phyloP scores from a whole-genome alignment of 2,329 filamentous ascomycete genomes.

The Hypoxylon rubiginosum region DNA sequence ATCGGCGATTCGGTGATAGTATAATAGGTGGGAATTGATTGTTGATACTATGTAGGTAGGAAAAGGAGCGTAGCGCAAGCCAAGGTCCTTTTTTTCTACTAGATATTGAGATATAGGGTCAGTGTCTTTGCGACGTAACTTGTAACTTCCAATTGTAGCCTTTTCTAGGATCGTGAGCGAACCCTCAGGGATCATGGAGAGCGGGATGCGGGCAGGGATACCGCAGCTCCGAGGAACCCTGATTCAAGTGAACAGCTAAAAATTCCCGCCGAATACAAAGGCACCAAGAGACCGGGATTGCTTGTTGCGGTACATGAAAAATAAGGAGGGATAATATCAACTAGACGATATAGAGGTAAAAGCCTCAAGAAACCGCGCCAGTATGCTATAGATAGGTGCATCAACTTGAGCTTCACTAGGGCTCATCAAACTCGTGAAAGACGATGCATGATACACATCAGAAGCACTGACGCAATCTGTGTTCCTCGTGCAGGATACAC shows the following conservation, averaged over 20 bases:
- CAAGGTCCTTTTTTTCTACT: conserved; percentile 5
- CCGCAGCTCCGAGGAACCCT: conserved; percentile 40
- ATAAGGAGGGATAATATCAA: background rate
- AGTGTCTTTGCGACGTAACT: conserved; percentile 24
- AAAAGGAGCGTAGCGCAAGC: conserved; percentile 1
- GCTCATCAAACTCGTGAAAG: conserved; percentile 21
- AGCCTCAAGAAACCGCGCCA: background rate
- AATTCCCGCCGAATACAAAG: conserved; percentile 18
- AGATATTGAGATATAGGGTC: conserved; percentile 19
- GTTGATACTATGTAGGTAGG: too few relatives aligned
- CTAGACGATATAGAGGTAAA: conserved; percentile 4
- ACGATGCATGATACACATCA: conserved; percentile 30
- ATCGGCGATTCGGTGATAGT: conserved; percentile 21
- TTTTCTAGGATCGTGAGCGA: conserved; percentile 32
- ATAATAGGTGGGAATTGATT: conserved; percentile 10
- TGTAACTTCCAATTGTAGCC: conserved; percentile 12
- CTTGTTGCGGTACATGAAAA: conserved; percentile 2
- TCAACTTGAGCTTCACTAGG: conserved; percentile 18
- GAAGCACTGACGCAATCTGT: conserved; percentile 46
- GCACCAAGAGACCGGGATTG: conserved; percentile 8
- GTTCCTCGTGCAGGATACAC: conserved; percentile 43
- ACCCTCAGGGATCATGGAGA: conserved; percentile 40
- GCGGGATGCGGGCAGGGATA: conserved; percentile 42
- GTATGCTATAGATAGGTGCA: conserved; percentile 18
- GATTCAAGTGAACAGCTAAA: conserved; percentile 41